Evolutionary conservation across 1,284 basidiomycete genomes (phyloP).

Genomic region (Ganoderma lingzhi): DNA sequence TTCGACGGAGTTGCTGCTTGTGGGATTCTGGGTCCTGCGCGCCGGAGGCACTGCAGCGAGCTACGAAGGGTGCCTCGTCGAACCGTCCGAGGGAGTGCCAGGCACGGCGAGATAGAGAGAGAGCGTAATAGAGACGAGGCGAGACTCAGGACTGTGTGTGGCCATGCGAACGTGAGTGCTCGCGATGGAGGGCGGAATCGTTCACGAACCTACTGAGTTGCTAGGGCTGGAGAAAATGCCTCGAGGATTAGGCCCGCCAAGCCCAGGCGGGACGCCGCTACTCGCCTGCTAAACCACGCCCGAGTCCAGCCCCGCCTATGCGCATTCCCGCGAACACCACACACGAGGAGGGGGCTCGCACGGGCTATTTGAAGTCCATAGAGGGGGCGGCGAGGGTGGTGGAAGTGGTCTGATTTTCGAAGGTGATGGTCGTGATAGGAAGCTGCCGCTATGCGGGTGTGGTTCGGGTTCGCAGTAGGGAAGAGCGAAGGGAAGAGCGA

Average conservation of each 20-base stretch:
- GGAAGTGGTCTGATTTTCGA: slow-evolving; percentile 7
- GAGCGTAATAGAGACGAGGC: no score
- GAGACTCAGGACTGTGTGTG: background rate
- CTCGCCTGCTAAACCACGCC: slow-evolving; percentile 1
- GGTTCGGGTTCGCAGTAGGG: slow-evolving; percentile 2
- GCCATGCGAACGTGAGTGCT: background rate
- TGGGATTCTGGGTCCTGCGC: background rate
- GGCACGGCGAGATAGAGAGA: background rate
- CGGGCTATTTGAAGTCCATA: slow-evolving; percentile 8
- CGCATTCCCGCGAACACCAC: background rate
- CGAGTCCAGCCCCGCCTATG: background rate
- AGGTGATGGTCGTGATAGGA: slow-evolving; percentile 12
- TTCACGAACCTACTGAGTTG: background rate
- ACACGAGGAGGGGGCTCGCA: slow-evolving; percentile 8
- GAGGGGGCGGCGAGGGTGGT: background rate
- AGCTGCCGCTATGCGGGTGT: slow-evolving; percentile 6
- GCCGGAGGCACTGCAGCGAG: background rate
- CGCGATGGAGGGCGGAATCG: background rate
- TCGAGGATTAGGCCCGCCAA: background rate
- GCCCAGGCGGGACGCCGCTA: slow-evolving; percentile 6
- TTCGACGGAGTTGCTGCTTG: slow-evolving; percentile 1
- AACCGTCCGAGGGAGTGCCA: background rate
- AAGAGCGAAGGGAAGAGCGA: background rate
- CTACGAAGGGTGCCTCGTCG: background rate
- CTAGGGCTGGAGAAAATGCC: background rate